Base-by-base conservation (phyloP, 1,284 basidiomycete genomes). In the Apiotrichum mycotoxinovorans region DNA sequence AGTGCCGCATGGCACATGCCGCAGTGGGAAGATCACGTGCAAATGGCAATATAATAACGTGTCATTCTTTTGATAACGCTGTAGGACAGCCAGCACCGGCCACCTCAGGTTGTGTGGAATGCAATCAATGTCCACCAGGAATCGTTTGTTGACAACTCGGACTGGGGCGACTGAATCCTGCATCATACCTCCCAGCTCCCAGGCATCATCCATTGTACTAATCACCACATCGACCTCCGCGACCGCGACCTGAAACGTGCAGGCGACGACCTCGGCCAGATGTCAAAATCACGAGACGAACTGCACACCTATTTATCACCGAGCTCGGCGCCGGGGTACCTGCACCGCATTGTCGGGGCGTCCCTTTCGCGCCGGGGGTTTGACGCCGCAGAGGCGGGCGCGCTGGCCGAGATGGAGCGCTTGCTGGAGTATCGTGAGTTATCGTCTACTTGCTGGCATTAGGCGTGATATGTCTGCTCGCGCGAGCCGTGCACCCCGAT, bases 321-420 rank as follows among this genome's bases (percentile, higher is more conserved):
- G 4, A 42, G 48, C 12, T 30, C 51, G 1, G 64, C 69, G 4
- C 33, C 64, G 4, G 56, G 61, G 10, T 71, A 68, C 57, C 60
- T 75, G 18, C 60, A 57, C 10, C 66, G 68, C 23, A 23, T 72
- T 17, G 63, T 72, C 22, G 64, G 70, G 23, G 26, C 45, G 8
- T 58, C 69, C 11, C 51, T 73, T 14, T 55, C 62, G 15, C 63
- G 67, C 18, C 56, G 56, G 22, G 73, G 73, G 1, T 72, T 73
- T 33, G 67, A 73, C 22, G 68, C 63, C 4, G 72, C 70, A 2
- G 72, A 75, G 61, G 69, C 71, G 11, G 73, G 73, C 10, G 72
- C 70, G 7, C 43, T 75, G 2, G 56, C 61, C 1, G 73, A 75
- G 60, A 70, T 74, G 45, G 73, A 74, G 51, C 49, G 70, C 26